phyloP scores from a whole-genome alignment of 2,329 filamentous ascomycete species.

The Penicillium sp. region DNA sequence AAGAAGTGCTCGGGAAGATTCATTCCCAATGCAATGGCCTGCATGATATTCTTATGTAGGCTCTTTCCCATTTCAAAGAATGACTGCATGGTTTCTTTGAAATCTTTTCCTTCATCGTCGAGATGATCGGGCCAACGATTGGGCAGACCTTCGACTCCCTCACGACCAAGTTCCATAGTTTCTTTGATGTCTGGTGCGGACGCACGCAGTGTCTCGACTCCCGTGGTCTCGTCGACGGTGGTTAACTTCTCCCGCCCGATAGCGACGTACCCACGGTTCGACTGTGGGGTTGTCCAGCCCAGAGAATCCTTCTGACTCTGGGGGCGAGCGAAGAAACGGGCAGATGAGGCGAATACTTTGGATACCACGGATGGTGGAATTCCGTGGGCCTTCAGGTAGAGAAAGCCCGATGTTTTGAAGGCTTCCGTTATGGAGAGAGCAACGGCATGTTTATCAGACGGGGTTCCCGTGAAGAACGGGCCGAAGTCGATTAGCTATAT shows the following conservation, averaged over 20 bases:
- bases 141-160: constrained; percentile 53
- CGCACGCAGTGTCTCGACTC: constrained; percentile 52
- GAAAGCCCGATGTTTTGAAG: constrained; percentile 78
- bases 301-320: constrained; percentile 55
- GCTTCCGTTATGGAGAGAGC: constrained; percentile 66
- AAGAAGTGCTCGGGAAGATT: constrained; percentile 64
- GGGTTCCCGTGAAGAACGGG: constrained; percentile 57
- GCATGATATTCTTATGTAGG: constrained; percentile 70
- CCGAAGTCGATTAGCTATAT: constrained; percentile 68
- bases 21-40: constrained; percentile 75
- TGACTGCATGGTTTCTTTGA: constrained; percentile 61
- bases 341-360: constrained; percentile 58
- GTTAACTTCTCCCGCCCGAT: constrained; percentile 65
- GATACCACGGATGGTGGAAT: constrained; percentile 54
- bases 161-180: constrained; percentile 53
- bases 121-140: constrained; percentile 66
- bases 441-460: constrained; percentile 53
- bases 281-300: constrained; percentile 61
- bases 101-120: constrained; percentile 49
- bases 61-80: constrained; percentile 69
- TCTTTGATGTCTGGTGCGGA: constrained; percentile 49
- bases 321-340: constrained; percentile 61
- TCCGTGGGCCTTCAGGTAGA: constrained; percentile 75
- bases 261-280: constrained; percentile 65
- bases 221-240: constrained; percentile 45